Conservation (phyloP, 1,284 basidiomycete species). For the Dichomitus squalens region DNA sequence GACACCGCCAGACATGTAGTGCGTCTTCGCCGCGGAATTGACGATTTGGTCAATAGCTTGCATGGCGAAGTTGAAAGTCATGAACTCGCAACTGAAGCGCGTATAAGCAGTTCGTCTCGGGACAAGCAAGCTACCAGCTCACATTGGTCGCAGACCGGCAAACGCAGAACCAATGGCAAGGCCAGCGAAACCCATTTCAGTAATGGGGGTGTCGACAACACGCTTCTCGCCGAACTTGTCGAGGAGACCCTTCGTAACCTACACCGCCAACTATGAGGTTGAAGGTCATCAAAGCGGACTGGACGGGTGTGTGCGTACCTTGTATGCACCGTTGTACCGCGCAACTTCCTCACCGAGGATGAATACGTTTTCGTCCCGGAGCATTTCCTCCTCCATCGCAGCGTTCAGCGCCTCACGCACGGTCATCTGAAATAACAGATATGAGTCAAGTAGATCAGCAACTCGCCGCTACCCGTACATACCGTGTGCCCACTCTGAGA, state of each 20-base stretch:
- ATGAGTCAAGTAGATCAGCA: slow-evolving; percentile 8
- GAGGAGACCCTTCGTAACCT: slow-evolving; percentile 96
- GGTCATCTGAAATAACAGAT: slow-evolving; percentile 71
- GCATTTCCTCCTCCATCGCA: slow-evolving; percentile 99
- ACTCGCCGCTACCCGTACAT: slow-evolving; percentile 12
- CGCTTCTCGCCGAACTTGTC: slow-evolving; percentile 99
- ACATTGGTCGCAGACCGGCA: slow-evolving; percentile 93
- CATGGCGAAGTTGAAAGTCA: slow-evolving; percentile 98
- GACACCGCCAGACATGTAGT: slow-evolving; percentile 99
- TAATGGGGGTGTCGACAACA: slow-evolving; percentile 97
- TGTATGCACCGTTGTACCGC: slow-evolving; percentile 99
- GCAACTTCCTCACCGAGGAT: slow-evolving; percentile 98
- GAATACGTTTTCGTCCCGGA: slow-evolving; percentile 94
- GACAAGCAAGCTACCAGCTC: slow-evolving; percentile 22
- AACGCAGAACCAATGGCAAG: slow-evolving; percentile 94
- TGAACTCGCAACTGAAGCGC: slow-evolving; percentile 90
- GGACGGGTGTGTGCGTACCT: slow-evolving; percentile 53
- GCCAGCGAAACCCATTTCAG: slow-evolving; percentile 99
- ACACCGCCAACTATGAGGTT: neutral
- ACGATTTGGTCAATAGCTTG: slow-evolving; percentile 99
- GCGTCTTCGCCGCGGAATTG: slow-evolving; percentile 99
- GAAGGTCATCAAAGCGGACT: neutral
- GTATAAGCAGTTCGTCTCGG: slow-evolving; percentile 1
- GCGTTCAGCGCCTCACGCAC: slow-evolving; percentile 97
- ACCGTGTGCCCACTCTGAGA: slow-evolving; percentile 65